phyloP scores from a whole-genome alignment of 148 eudicot species.

The Salicornia ramosissima region DNA sequence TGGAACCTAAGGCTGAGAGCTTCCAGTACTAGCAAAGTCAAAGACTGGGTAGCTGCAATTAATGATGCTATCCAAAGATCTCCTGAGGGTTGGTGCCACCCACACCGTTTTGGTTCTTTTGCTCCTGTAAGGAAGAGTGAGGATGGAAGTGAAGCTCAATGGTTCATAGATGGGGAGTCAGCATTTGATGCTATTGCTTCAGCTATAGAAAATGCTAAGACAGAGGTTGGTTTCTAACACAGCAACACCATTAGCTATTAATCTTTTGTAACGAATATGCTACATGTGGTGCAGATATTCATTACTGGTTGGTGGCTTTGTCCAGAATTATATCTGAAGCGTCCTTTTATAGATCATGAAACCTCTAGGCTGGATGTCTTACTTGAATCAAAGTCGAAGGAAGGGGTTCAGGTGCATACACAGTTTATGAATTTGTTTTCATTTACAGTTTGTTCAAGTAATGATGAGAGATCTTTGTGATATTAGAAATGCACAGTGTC shows the following conservation, averaged over 20 bases:
- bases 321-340: slow-evolving; percentile 85
- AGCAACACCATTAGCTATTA: not conserved
- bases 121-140: slow-evolving; percentile 84
- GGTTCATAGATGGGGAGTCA: slow-evolving; percentile 90
- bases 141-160: slow-evolving; percentile 96
- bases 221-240: slow-evolving; percentile 57
- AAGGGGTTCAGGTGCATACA: slow-evolving; percentile 87
- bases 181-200: slow-evolving; percentile 93
- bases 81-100: slow-evolving; percentile 92
- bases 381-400: slow-evolving; percentile 83
- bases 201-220: slow-evolving; percentile 89
- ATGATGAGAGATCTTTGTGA: not conserved
- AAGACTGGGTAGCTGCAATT: slow-evolving; percentile 84
- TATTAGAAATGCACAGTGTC: not conserved
- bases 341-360: slow-evolving; percentile 61
- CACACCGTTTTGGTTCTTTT: slow-evolving; percentile 90
- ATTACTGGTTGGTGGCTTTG: slow-evolving; percentile 99
- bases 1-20: slow-evolving; percentile 62
- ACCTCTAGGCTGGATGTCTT: slow-evolving; percentile 79
- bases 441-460: not conserved
- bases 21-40: slow-evolving; percentile 59
- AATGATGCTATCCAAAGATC: slow-evolving; percentile 84
- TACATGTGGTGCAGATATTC: slow-evolving; percentile 58
- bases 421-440: not conserved
- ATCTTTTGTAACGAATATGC: slow-evolving; percentile 17